Conservation (phyloP, 495 filamentous ascomycete genomes). For the Cercophora scortea region DNA sequence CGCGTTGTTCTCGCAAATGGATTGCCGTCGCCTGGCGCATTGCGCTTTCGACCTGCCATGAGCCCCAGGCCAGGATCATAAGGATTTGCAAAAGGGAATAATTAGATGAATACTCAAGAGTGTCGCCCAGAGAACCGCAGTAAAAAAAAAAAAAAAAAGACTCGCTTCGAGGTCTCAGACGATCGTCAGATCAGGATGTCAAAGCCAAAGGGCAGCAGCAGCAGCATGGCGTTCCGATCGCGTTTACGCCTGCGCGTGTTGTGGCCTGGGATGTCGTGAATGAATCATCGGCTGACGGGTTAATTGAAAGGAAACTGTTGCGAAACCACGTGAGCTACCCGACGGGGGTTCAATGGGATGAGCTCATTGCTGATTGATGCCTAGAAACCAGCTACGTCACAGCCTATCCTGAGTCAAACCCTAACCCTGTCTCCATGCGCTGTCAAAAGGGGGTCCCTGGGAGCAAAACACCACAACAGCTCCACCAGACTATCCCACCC, state of each 20-base stretch:
- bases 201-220: background rate
- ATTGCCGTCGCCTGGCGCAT: slow-evolving; percentile 2
- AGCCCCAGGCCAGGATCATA: background rate
- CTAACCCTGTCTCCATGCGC: too few species aligned
- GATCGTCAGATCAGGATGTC: background rate
- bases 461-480: too few species aligned
- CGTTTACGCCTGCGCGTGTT: background rate
- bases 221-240: too few species aligned
- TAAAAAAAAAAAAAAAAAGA: too few species aligned
- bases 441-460: too few species aligned
- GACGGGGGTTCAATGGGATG: background rate
- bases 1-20: slow-evolving; percentile 7
- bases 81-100: background rate
- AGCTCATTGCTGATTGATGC: too few species aligned
- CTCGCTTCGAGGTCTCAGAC: background rate
- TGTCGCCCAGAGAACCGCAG: background rate
- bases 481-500: too few species aligned
- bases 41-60: slow-evolving; percentile 20
- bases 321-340: background rate
- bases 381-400: too few species aligned
- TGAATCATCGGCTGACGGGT: background rate
- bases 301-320: background rate
- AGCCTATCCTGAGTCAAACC: too few species aligned
- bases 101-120: background rate
- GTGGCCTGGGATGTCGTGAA: background rate